Evolutionary conservation across 2,329 filamentous ascomycete species (phyloP).

Genomic region (Neoascochyta sp.): DNA sequence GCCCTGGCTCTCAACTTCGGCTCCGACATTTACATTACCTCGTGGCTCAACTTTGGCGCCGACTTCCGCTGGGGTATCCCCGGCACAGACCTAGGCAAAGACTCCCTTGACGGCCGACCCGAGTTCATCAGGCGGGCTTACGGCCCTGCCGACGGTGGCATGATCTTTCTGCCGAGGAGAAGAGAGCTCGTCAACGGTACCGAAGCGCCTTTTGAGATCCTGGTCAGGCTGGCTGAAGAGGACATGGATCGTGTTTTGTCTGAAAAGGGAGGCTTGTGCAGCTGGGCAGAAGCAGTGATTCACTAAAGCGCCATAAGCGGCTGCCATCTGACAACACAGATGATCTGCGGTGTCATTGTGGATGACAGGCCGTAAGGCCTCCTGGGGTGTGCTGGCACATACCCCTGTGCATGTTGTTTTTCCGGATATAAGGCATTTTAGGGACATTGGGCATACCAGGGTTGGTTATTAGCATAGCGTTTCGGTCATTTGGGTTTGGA

Average conservation of each 20-base stretch:
- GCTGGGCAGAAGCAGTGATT: constrained; percentile 29
- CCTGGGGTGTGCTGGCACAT: constrained; percentile 12
- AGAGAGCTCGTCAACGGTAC: constrained; percentile 16
- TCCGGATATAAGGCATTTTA: constrained; percentile 9
- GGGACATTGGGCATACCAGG: too few relatives aligned
- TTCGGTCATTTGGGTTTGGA: constrained; percentile 18
- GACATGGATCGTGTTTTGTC: constrained; percentile 31
- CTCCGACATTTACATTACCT: constrained; percentile 35
- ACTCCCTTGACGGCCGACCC: constrained; percentile 27
- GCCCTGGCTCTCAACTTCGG: constrained; percentile 28
- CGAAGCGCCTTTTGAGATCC: constrained; percentile 35
- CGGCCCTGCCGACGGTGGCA: constrained; percentile 30
- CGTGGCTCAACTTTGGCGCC: constrained; percentile 35
- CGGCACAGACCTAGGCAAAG: constrained; percentile 22
- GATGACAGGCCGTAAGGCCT: constrained; percentile 7
- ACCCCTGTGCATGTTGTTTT: constrained; percentile 12
- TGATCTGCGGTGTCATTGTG: too few relatives aligned
- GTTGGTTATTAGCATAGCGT: constrained; percentile 16
- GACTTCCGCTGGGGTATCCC: constrained; percentile 35
- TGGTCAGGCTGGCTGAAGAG: constrained; percentile 31
- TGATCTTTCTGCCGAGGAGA: constrained; percentile 34
- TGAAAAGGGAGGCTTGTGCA: constrained; percentile 27
- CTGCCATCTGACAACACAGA: too few relatives aligned
- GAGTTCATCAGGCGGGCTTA: constrained; percentile 34
- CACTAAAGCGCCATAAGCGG: constrained; percentile 11